Evolutionary conservation across 352 stramenopile species (phyloP), one percentile per base, ranked within the genome.

Genomic region (Pythium insidiosum): DNA sequence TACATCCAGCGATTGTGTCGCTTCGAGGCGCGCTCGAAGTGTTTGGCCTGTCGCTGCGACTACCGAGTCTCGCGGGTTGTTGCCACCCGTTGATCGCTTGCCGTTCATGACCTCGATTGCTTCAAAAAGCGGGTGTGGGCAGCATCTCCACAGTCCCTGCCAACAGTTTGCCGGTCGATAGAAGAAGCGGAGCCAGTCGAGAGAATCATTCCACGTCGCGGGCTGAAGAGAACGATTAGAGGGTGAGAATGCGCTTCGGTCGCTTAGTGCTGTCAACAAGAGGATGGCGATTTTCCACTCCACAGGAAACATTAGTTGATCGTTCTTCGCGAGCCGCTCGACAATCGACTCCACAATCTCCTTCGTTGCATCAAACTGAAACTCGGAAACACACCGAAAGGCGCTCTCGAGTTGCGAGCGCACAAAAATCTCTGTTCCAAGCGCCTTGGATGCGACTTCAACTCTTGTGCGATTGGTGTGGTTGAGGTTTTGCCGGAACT

Each of bases 131-230:
- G 58, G 58, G 33, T 66, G 58, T 20, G 58, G 33, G 9, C 43
- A 66, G 3, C 58, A 33, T 2, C 41, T 28, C 9, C 38, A 30
- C 0, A 73, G 20, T 1, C 43, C 21, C 16, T 67, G 56, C 2
- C 58, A 42, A 7, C 25, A 49, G 24, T 84, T 86, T 1, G 77
- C 61, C 13, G 68, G 63, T 15, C 80, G 70, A 43, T 86, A 88
- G 37, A 88, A 86, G 48, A 88, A 75, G 2, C 58, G 53, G 24
- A 92, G 53, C 58, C 68, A 81, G 15, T 67, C 53, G 15, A 75
- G 18, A 10, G 76, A 19, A 22, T 66, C 43, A 1, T 69, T 45
- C 33, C 53, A 73, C 6, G 61, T 58, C 11, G 60, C 39, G 13
- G 69, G 15, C 15, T 33, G 28, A n/a, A n/a, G n/a, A n/a, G n/a